These are phyloP conservation scores for Paralagenidium karlingii DNA, from an alignment of 352 stramenopile species.

Conservation along the genomic window DNA sequence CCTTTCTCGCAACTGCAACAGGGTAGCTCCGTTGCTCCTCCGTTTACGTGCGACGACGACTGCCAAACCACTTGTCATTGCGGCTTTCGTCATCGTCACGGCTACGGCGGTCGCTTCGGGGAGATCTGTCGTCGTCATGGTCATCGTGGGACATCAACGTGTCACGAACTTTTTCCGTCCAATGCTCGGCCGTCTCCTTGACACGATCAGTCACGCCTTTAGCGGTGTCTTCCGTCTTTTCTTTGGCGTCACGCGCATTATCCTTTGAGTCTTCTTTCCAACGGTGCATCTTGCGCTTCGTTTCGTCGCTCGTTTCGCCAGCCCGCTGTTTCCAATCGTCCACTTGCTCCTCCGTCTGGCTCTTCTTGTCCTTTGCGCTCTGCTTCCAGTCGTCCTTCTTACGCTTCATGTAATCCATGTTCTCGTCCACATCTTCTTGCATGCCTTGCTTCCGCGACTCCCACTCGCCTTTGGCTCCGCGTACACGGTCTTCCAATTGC, in stretches of 20 bases:
- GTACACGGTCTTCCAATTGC: conserved; percentile 14
- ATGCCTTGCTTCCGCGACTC: conserved; percentile 16
- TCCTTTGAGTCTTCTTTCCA: conserved; percentile 4
- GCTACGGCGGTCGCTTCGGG: too few relatives aligned
- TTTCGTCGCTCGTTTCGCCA: conserved; percentile 15
- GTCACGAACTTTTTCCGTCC: not conserved
- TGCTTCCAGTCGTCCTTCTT: conserved; percentile 18
- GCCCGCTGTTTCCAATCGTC: conserved; percentile 5
- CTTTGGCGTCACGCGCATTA: conserved; percentile 3
- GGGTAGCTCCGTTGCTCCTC: too few relatives aligned
- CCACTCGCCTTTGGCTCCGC: conserved; percentile 16
- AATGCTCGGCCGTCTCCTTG: conserved; percentile 5
- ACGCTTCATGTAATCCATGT: conserved; percentile 8
- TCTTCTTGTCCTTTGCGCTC: conserved; percentile 19
- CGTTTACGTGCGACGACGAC: too few relatives aligned
- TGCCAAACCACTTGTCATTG: too few relatives aligned
- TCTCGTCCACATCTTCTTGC: conserved; percentile 19
- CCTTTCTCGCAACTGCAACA: too few relatives aligned
- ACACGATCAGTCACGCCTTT: conserved; percentile 13
- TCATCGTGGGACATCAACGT: too few relatives aligned
- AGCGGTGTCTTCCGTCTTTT: conserved; percentile 9
- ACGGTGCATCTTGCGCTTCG: conserved; percentile 9
- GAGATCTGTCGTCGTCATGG: too few relatives aligned
- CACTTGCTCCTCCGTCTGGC: conserved; percentile 20
- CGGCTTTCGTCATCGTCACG: too few relatives aligned